phyloP scores from a whole-genome alignment of 1,284 basidiomycete genomes.

The Psilocybe mexicana region DNA sequence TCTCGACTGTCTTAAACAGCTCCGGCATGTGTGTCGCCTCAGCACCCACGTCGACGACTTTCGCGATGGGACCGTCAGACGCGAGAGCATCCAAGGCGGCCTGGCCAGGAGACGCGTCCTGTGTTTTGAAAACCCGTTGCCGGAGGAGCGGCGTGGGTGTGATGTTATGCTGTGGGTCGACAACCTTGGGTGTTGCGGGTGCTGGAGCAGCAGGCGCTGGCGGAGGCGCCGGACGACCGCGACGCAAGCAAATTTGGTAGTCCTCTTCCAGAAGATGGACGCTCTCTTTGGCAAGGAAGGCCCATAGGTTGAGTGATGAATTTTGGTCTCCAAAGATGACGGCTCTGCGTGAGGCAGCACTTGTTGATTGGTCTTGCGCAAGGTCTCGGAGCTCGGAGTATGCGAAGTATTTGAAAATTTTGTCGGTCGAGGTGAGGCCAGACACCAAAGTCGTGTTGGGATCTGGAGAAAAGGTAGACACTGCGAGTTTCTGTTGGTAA shows the following conservation, averaged over 20 bases:
- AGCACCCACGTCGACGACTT: conserved; percentile 48
- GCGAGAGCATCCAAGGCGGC: conserved; percentile 55
- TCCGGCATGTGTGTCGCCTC: conserved; percentile 55
- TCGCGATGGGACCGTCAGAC: conserved; percentile 55
- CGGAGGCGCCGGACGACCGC: conserved; percentile 43
- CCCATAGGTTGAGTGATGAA: conserved; percentile 65
- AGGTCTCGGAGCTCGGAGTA: conserved; percentile 54
- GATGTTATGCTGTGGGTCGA: conserved; percentile 12
- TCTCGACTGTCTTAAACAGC: conserved; percentile 54
- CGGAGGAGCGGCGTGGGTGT: conserved; percentile 27
- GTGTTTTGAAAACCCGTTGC: conserved; percentile 46
- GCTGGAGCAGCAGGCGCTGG: conserved; percentile 26
- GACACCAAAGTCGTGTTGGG: conserved; percentile 57
- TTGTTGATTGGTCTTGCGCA: conserved; percentile 40
- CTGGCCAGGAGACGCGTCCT: conserved; percentile 45
- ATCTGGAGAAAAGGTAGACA: conserved; percentile 45
- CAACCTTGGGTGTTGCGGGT: conserved; percentile 19
- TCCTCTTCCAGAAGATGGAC: conserved; percentile 64
- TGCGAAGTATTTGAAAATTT: conserved; percentile 56
- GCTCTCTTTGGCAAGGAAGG: conserved; percentile 55
- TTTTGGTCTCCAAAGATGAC: conserved; percentile 73
- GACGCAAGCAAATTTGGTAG: conserved; percentile 32
- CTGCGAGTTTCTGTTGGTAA: conserved; percentile 40
- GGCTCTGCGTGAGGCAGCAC: conserved; percentile 45
- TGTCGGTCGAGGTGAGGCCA: conserved; percentile 52